phyloP scores from a whole-genome alignment of 768 basidiomycete species.

The Pulveroboletus sp. region DNA sequence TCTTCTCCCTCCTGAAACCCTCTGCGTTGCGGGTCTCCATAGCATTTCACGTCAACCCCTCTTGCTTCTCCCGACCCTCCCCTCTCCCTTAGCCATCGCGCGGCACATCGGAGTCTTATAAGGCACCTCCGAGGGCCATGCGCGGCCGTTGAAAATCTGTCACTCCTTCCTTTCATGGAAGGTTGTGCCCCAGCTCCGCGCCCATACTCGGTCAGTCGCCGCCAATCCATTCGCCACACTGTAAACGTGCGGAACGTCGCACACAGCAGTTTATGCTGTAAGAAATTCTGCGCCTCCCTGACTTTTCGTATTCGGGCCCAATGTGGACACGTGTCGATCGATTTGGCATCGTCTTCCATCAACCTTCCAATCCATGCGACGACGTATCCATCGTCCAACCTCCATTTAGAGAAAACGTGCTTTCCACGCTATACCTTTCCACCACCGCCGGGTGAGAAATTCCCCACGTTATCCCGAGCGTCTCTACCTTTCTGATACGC shows the following conservation, averaged over 20 bases:
- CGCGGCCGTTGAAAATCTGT: neutral
- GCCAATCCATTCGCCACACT: no score
- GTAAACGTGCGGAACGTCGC: no score
- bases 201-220: no score
- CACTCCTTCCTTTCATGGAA: no score
- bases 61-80: neutral
- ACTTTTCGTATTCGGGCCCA: conserved; percentile 1
- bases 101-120: neutral
- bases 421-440: neutral
- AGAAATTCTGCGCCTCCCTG: conserved; percentile 5
- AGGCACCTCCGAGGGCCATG: neutral
- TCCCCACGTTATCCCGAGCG: conserved; percentile 7
- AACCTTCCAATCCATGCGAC: neutral
- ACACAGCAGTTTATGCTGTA: no score
- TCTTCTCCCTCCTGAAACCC: neutral
- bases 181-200: no score
- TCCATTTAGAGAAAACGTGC: neutral
- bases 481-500: neutral
- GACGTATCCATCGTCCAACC: conserved; percentile 5
- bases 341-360: neutral
- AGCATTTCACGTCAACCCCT: conserved; percentile 1
- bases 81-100: no score
- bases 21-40: neutral
- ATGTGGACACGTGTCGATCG: conserved; percentile 11
- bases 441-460: neutral